Conservation (phyloP, 306 rosid genomes). For the Pachyrhizus erosus region DNA sequence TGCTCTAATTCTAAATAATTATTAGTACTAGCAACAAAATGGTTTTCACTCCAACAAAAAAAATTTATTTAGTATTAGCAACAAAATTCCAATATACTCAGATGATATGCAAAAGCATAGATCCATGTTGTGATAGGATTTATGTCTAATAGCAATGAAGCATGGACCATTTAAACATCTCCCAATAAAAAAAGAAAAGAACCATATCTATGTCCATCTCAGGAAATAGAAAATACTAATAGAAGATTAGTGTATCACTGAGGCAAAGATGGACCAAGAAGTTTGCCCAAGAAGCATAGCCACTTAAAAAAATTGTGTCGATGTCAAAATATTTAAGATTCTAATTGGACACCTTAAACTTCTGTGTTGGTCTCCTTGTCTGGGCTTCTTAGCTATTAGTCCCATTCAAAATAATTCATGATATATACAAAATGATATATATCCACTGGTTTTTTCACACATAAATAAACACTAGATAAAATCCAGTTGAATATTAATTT, state of each 20-base stretch:
- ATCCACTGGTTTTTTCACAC: background rate
- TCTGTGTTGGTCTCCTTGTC: background rate
- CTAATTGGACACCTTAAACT: background rate
- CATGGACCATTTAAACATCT: background rate
- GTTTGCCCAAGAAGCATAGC: background rate
- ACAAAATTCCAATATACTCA: background rate
- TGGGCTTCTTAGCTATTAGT: background rate
- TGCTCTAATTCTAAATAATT: background rate
- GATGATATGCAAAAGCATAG: background rate
- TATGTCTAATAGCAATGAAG: background rate
- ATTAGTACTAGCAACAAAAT: background rate
- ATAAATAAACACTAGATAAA: background rate
- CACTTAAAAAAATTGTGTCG: background rate
- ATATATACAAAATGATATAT: background rate
- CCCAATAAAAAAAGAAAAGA: background rate
- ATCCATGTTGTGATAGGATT: background rate
- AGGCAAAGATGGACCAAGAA: background rate
- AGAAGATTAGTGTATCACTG: background rate
- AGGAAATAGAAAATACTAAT: background rate
- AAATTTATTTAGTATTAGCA: background rate
- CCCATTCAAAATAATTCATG: background rate
- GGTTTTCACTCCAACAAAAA: background rate
- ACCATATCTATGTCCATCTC: background rate
- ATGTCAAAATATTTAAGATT: background rate
- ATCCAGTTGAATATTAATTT: background rate